phyloP scores from a whole-genome alignment of 176 grass and related monocot genomes.

The Paspalum vaginatum region DNA sequence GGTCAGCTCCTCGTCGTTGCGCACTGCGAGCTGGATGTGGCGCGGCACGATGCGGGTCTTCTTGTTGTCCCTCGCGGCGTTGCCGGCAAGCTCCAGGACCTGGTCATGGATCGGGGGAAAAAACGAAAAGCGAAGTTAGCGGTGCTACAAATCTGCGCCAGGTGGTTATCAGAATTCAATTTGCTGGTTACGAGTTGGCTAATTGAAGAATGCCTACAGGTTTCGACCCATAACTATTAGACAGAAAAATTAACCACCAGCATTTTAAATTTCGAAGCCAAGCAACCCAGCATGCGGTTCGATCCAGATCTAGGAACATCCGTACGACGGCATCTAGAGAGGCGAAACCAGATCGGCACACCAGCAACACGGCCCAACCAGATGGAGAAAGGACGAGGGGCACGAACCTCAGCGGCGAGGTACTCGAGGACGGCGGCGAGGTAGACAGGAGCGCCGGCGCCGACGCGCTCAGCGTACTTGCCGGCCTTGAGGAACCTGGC shows the following conservation, averaged over 20 bases:
- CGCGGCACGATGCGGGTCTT: slow-evolving; percentile 84
- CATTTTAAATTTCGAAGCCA: no score
- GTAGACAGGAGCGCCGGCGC: slow-evolving; percentile 69
- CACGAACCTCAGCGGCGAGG: slow-evolving; percentile 65
- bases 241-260: fast-evolving
- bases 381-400: neutral
- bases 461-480: slow-evolving; percentile 85
- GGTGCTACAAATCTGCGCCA: neutral
- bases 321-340: fast-evolving
- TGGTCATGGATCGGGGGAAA: neutral
- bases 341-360: neutral
- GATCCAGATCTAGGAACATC: neutral
- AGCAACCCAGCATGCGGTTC: neutral
- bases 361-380: neutral
- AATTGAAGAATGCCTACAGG: neutral
- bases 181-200: no score
- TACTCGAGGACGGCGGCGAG: slow-evolving; percentile 79
- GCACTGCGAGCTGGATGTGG: slow-evolving; percentile 81
- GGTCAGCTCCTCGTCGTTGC: slow-evolving; percentile 89
- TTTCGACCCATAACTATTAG: neutral
- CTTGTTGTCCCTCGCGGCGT: slow-evolving; percentile 91
- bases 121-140: neutral
- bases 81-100: slow-evolving; percentile 80
- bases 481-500: slow-evolving; percentile 92
- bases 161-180: no score